Base-by-base conservation (phyloP, 495 filamentous ascomycete genomes). In the Trichoderma orchidacearum region DNA sequence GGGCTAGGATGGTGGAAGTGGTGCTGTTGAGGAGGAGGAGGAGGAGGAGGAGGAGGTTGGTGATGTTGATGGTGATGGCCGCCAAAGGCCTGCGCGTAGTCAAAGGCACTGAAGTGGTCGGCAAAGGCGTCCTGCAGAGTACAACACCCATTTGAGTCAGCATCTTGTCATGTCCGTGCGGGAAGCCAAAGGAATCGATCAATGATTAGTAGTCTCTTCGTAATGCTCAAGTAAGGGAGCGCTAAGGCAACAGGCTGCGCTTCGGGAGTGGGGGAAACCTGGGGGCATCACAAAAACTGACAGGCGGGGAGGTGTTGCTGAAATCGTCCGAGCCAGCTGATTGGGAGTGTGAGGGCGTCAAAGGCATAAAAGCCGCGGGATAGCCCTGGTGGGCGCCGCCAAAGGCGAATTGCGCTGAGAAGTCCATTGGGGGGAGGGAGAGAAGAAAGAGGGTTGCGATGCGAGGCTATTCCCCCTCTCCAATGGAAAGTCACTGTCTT, bases 241-340 rank as follows among this genome's bases (percentile, higher is more conserved):
- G 59, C 61, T 29, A 34, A 53, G 51, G 51, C 51, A 30, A 32
- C 12, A 51, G 59, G 58, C 54, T 57, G 60, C 68, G 66, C 64
- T 66, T 61, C 50, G 34, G 34, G 55, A 51, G 45, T 48, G 36
- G 32, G 41, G 17, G 38, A 53, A 5, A 27, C 36, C n/a, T 30
- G 41, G 31, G 28, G 56, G n/a, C n/a, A 25, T 28, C 56, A 57
- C 13, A 58, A 53, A 28, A 60, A 78, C 78, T 63, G 73, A 81
- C 78, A 61, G 75, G 72, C 58, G 78, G 72, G 57, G 76, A 78
- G 58, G 66, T 71, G 61, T 67, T 74, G 68, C 69, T 78, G 71
- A 73, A 79, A 53, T 80, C 75, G 56, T 80, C 78, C 35, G 76
- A 74, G 51, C 70, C 70, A 35, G 68, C 70, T 57, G 78, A 75